phyloP scores from a whole-genome alignment of 208 protist species.

The Trypanosomatidae sp. region DNA sequence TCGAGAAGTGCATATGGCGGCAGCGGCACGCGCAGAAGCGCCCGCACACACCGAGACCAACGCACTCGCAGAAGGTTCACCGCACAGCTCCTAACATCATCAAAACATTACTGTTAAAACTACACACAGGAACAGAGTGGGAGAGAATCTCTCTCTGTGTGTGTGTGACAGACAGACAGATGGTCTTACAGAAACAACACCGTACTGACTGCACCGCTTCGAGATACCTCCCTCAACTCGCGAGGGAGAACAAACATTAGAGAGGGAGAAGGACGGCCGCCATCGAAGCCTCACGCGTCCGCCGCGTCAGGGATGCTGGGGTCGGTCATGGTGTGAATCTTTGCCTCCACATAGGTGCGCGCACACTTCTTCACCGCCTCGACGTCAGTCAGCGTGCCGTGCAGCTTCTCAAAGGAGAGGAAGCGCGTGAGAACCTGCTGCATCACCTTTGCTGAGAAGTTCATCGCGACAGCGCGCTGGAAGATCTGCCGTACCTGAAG shows the following conservation, averaged over 20 bases:
- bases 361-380: slow-evolving; percentile 95
- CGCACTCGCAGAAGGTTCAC: neutral
- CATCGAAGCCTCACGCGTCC: neutral
- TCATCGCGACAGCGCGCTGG: slow-evolving; percentile 80
- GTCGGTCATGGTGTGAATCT: slow-evolving; percentile 64
- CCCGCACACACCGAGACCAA: neutral
- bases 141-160: neutral
- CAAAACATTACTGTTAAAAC: neutral
- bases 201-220: neutral
- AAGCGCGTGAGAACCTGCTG: slow-evolving; percentile 96
- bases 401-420: slow-evolving; percentile 94
- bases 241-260: neutral
- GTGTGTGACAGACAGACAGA: neutral
- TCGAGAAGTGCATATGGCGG: neutral
- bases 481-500: slow-evolving; percentile 69
- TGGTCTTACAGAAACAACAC: neutral
- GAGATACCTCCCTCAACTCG: neutral
- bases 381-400: slow-evolving; percentile 79
- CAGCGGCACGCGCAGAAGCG: neutral
- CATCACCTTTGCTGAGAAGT: slow-evolving; percentile 85
- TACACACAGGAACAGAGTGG: neutral
- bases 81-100: neutral
- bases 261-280: neutral
- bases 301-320: slow-evolving; percentile 15
- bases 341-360: slow-evolving; percentile 92